These are phyloP conservation scores for Dryas drummondii DNA, from an alignment of 306 rosid genomes.

Conservation along the genomic window DNA sequence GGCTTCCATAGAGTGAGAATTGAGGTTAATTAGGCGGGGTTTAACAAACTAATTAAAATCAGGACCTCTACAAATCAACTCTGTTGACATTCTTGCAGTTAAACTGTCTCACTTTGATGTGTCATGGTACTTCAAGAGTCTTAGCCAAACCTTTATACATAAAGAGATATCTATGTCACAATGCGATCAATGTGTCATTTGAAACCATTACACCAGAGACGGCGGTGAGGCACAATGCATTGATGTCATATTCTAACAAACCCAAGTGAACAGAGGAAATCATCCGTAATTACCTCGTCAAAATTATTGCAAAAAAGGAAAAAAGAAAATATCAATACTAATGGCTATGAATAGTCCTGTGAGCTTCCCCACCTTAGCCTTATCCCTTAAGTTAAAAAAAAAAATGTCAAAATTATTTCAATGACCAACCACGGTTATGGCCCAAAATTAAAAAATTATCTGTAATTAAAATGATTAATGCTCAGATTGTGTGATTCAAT, in stretches of 20 bases:
- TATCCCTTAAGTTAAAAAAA: background rate
- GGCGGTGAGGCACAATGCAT: background rate
- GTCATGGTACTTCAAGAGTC: conserved; percentile 14
- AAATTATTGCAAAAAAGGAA: no score
- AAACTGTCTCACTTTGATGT: conserved; percentile 10
- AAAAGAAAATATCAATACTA: no score
- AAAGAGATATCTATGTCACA: background rate
- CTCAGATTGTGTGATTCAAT: no score
- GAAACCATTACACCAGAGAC: background rate
- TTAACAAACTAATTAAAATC: conserved; percentile 8
- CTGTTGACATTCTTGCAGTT: conserved; percentile 10
- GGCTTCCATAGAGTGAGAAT: background rate
- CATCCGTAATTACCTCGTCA: background rate
- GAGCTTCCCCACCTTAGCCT: background rate
- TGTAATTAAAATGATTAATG: background rate
- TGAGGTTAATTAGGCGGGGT: conserved; percentile 6
- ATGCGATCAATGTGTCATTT: background rate
- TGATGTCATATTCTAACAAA: background rate
- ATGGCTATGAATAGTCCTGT: no score
- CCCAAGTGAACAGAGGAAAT: background rate
- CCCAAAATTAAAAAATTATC: background rate
- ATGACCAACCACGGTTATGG: background rate
- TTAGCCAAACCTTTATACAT: conserved; percentile 16
- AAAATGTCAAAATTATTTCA: background rate
- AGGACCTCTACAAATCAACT: conserved; percentile 19